phyloP scores from a whole-genome alignment of 1,284 basidiomycete species.

The Testicularia cyperi region DNA sequence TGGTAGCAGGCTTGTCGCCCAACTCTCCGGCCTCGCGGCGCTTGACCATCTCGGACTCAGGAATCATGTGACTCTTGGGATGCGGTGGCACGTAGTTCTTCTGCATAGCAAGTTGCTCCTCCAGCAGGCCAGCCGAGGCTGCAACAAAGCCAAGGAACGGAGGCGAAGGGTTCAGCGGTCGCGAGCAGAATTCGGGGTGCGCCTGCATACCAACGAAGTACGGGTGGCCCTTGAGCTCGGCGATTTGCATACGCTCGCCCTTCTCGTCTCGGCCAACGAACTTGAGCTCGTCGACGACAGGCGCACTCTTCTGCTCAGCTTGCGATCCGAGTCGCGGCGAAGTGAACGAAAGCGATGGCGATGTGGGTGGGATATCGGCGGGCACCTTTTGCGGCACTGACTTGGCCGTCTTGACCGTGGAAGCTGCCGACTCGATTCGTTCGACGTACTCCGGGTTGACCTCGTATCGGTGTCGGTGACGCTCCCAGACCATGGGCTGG shows the following conservation, averaged over 20 bases:
- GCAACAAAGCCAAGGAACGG: conserved; percentile 95
- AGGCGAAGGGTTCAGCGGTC: conserved; percentile 96
- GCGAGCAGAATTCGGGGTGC: conserved; percentile 97
- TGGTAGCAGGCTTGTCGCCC: conserved; percentile 37
- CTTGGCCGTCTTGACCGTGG: conserved; percentile 20
- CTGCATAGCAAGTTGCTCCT: conserved; percentile 76
- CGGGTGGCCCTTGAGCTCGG: conserved; percentile 85
- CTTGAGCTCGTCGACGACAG: conserved; percentile 39
- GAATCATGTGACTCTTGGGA: conserved; percentile 60
- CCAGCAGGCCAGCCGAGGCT: conserved; percentile 73
- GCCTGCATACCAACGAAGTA: conserved; percentile 95
- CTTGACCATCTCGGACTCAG: conserved; percentile 40
- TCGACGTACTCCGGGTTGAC: conserved; percentile 88
- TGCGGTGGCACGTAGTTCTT: conserved; percentile 65
- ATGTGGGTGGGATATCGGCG: conserved; percentile 21
- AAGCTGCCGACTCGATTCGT: conserved; percentile 65
- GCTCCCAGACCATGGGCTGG: conserved; percentile 83
- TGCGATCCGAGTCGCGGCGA: conserved; percentile 19
- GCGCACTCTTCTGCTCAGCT: conserved; percentile 3
- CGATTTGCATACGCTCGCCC: conserved; percentile 95
- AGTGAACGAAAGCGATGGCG: conserved; percentile 20
- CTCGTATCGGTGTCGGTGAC: conserved; percentile 96
- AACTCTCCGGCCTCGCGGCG: conserved; percentile 30
- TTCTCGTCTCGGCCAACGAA: conserved; percentile 94
- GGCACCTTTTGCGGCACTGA: conserved; percentile 21